These are phyloP conservation scores for Alternaria ethzedia DNA, from an alignment of 2,329 filamentous ascomycete genomes.

Conservation along the genomic window DNA sequence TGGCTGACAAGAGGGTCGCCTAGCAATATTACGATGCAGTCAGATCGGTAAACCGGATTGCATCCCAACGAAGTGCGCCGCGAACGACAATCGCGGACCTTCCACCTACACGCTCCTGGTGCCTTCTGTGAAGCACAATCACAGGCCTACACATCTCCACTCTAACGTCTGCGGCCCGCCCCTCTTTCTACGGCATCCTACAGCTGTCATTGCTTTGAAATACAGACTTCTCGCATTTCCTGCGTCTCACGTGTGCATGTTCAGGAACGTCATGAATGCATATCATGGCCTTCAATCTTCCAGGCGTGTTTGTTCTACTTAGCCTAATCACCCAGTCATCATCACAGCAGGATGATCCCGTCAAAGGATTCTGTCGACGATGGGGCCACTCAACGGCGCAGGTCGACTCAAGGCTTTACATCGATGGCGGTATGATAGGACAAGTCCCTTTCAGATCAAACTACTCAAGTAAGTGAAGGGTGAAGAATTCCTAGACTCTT, in stretches of 20 bases:
- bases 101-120: conserved; percentile 21
- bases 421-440: conserved; percentile 57
- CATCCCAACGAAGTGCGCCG: conserved; percentile 25
- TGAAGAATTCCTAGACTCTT: not conserved
- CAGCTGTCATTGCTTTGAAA: conserved; percentile 15
- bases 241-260: conserved; percentile 22
- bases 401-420: conserved; percentile 65
- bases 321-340: conserved; percentile 32
- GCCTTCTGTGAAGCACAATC: conserved; percentile 21
- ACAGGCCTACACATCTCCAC: conserved; percentile 38
- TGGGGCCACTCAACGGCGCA: conserved; percentile 66
- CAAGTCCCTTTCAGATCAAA: conserved; percentile 44
- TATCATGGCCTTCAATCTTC: conserved; percentile 41
- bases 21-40: conserved; percentile 27
- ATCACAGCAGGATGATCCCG: conserved; percentile 57
- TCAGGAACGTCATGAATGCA: conserved; percentile 32
- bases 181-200: conserved; percentile 9
- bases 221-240: conserved; percentile 15
- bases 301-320: conserved; percentile 34
- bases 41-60: conserved; percentile 30
- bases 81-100: conserved; percentile 24
- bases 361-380: conserved; percentile 58
- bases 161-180: conserved; percentile 18
- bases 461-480: conserved; percentile 61
- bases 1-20: conserved; percentile 31